phyloP scores from a whole-genome alignment of 1,139 yeast species.

The Hyphopichia fennica region DNA sequence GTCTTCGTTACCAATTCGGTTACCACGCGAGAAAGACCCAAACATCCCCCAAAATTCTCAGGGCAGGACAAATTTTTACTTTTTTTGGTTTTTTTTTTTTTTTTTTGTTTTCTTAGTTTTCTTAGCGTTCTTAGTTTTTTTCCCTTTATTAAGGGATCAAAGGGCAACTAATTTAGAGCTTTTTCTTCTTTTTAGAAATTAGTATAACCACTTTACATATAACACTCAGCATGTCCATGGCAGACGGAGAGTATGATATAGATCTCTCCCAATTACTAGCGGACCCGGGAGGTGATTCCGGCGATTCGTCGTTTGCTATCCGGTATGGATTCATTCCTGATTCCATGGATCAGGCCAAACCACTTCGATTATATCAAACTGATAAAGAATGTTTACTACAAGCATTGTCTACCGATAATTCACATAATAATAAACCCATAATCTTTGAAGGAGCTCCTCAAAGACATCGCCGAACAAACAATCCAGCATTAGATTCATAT shows the following conservation, averaged over 20 bases:
- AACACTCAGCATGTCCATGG: slow-evolving; percentile 22
- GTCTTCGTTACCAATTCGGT: too few species aligned
- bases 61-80: too few species aligned
- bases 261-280: slow-evolving; percentile 31
- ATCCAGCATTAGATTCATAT: slow-evolving; percentile 27
- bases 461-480: slow-evolving; percentile 19
- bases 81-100: too few species aligned
- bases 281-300: slow-evolving; percentile 8
- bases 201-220: too few species aligned
- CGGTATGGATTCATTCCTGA: slow-evolving; percentile 47
- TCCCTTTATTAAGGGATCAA: background rate
- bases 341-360: slow-evolving; percentile 39
- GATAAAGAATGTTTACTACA: slow-evolving; percentile 34
- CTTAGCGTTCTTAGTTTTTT: too few species aligned
- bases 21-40: too few species aligned
- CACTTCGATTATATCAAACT: slow-evolving; percentile 36
- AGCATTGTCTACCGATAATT: slow-evolving; percentile 19
- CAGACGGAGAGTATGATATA: slow-evolving; percentile 49
- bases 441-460: slow-evolving; percentile 44
- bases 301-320: slow-evolving; percentile 31
- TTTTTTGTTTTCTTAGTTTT: too few species aligned
- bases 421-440: slow-evolving; percentile 24
- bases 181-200: too few species aligned
- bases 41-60: too few species aligned
- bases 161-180: background rate